Percentiles rank a stretch among this genome's conserved stretches.
Conservation (phyloP, 2,329 filamentous ascomycete genomes). For the Fusarium dimerum region DNA sequence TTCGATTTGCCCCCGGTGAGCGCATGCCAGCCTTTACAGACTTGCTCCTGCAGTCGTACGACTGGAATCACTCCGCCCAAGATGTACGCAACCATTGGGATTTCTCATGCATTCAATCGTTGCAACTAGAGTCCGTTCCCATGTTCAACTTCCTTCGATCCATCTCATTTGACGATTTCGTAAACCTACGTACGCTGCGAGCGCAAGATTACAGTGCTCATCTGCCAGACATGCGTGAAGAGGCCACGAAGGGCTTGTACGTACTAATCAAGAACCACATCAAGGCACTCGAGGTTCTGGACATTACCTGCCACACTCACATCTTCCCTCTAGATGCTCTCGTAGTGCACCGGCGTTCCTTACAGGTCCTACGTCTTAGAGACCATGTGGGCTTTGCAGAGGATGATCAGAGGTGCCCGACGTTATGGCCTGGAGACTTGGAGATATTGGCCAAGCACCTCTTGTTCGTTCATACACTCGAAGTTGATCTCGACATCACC, state of each 20-base stretch:
- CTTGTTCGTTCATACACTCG: conserved; percentile 39
- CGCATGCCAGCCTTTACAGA: conserved; percentile 45
- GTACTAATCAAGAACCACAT: conserved; percentile 41
- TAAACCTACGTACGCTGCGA: conserved; percentile 38
- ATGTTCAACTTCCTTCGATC: conserved; percentile 46
- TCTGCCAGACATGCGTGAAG: conserved; percentile 36
- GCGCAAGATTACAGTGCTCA: conserved; percentile 49
- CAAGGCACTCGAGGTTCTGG: conserved; percentile 37
- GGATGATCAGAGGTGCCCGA: conserved; percentile 44
- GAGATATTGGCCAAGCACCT: conserved; percentile 35
- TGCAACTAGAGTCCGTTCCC: conserved; percentile 47
- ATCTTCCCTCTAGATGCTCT: conserved; percentile 44
- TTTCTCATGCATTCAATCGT: conserved; percentile 42
- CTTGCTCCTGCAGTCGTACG: conserved; percentile 47
- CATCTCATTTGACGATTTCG: conserved; percentile 39
- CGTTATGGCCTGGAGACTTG: conserved; percentile 38
- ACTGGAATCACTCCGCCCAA: conserved; percentile 46
- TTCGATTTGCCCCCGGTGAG: conserved; percentile 41
- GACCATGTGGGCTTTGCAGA: conserved; percentile 49
- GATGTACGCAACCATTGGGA: conserved; percentile 47
- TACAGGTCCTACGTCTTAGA: conserved; percentile 43
- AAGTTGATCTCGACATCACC: conserved; percentile 49
- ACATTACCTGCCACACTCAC: conserved; percentile 43
- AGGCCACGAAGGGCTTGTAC: conserved; percentile 43
- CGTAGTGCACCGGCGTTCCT: conserved; percentile 37